phyloP scores from a whole-genome alignment of 106 monocot genomes.

The Amphibolis antarctica region DNA sequence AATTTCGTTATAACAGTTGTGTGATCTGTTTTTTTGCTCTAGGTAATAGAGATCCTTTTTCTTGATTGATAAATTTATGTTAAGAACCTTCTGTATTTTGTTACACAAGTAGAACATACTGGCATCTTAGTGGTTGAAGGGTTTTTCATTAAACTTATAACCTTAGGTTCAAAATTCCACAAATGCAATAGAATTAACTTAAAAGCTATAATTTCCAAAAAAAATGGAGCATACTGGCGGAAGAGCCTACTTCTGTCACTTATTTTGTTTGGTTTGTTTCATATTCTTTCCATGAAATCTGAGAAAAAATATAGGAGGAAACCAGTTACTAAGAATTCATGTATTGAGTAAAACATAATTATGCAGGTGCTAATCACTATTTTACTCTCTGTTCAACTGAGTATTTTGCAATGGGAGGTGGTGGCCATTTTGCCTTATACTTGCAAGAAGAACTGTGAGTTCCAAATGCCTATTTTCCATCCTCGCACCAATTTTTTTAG shows the following conservation, averaged over 20 bases:
- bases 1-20: too few species aligned
- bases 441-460: slow-evolving; percentile 88
- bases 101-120: too few species aligned
- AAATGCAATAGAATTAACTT: too few species aligned
- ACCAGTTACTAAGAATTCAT: neutral
- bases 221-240: too few species aligned
- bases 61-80: too few species aligned
- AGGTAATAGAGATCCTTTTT: too few species aligned
- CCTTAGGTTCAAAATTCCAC: too few species aligned
- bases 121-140: too few species aligned
- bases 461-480: neutral
- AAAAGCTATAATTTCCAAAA: too few species aligned
- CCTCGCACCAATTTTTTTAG: neutral
- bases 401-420: slow-evolving; percentile 87
- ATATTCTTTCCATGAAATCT: neutral
- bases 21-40: too few species aligned
- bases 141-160: too few species aligned
- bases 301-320: neutral
- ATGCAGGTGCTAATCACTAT: slow-evolving; percentile 89
- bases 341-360: neutral
- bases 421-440: slow-evolving; percentile 92
- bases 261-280: neutral
- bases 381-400: slow-evolving; percentile 74
- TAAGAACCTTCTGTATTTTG: too few species aligned
- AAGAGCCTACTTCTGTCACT: neutral